These are phyloP conservation scores for Chlorella sp. DNA, from an alignment of 139 green algal species.

Conservation along the genomic window DNA sequence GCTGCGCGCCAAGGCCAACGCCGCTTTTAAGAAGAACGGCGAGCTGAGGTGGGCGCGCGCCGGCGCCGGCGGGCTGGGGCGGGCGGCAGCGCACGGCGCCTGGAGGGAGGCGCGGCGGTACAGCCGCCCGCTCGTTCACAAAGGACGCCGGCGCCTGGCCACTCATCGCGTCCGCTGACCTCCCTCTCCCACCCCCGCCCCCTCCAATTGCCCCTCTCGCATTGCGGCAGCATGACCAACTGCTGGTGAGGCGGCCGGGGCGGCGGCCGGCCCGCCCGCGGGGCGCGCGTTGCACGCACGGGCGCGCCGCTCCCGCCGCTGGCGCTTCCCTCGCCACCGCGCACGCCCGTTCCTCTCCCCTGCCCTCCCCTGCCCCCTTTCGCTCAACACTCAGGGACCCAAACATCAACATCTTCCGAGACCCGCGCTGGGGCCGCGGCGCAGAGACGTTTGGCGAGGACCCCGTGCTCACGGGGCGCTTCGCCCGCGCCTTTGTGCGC, in stretches of 20 bases:
- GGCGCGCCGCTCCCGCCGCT: too few relatives aligned
- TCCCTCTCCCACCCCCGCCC: not conserved
- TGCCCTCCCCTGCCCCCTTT: too few relatives aligned
- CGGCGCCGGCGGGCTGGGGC: too few relatives aligned
- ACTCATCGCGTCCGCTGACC: not conserved
- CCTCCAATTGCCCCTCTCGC: not conserved
- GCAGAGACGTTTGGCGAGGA: conserved; percentile 55
- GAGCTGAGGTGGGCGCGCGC: not conserved
- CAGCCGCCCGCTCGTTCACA: not conserved
- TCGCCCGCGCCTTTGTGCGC: conserved; percentile 37
- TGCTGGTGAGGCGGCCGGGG: too few relatives aligned
- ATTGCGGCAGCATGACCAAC: conserved; percentile 43
- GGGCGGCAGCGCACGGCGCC: not conserved
- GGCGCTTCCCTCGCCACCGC: too few relatives aligned
- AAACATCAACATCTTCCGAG: conserved; percentile 58
- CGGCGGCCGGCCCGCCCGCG: too few relatives aligned
- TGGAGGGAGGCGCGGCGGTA: not conserved
- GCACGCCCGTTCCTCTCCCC: too few relatives aligned
- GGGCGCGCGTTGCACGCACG: too few relatives aligned
- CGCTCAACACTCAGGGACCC: too few relatives aligned
- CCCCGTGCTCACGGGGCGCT: conserved; percentile 31
- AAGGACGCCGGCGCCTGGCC: not conserved
- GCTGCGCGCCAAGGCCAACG: conserved; percentile 33
- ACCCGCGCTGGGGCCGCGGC: conserved; percentile 50
- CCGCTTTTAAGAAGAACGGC: not conserved